These are phyloP conservation scores for Apiotrichum sp. DNA, from an alignment of 1,284 basidiomycete genomes.

Conservation along the genomic window DNA sequence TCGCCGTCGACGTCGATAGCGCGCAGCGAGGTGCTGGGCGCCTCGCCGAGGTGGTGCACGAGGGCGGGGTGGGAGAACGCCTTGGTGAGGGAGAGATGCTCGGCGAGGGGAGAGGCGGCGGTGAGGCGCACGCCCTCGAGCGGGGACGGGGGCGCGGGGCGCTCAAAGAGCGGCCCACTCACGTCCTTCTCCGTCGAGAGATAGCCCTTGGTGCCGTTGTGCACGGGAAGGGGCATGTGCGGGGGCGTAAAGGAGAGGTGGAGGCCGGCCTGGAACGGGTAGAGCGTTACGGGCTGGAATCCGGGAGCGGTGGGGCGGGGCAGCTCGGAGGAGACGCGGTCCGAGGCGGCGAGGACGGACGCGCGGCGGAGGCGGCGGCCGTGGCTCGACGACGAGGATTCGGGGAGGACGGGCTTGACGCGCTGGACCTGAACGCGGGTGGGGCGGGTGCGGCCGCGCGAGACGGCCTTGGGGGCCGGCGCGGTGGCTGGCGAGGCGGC, in stretches of 20 bases:
- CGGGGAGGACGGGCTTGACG: conserved; percentile 1
- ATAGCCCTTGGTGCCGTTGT: conserved; percentile 22
- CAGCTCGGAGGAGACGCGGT: conserved; percentile 14
- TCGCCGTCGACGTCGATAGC: conserved; percentile 13
- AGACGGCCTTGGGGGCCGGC: conserved; percentile 5
- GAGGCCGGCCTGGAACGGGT: conserved; percentile 19
- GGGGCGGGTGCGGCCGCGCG: conserved; percentile 17
- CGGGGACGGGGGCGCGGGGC: conserved; percentile 4
- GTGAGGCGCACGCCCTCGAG: conserved; percentile 3
- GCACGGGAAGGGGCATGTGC: conserved; percentile 32
- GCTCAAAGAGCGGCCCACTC: conserved; percentile 7
- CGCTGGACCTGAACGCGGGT: conserved; percentile 8
- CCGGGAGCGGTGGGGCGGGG: background rate
- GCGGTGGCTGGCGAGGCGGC: background rate
- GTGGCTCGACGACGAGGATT: conserved; percentile 3
- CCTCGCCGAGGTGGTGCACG: conserved; percentile 10
- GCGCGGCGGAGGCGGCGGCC: conserved; percentile 18
- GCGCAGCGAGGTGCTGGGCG: background rate
- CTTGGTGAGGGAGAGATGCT: conserved; percentile 14
- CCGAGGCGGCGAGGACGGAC: conserved; percentile 3
- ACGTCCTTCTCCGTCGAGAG: background rate
- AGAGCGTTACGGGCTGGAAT: conserved; percentile 10
- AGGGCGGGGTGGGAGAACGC: conserved; percentile 17
- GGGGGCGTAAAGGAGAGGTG: conserved; percentile 31
- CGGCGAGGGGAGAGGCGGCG: conserved; percentile 6